Evolutionary conservation across 73 alveolate genomes (phyloP), one percentile per base, ranked within the genome.

Genomic region (Chromera velia): DNA sequence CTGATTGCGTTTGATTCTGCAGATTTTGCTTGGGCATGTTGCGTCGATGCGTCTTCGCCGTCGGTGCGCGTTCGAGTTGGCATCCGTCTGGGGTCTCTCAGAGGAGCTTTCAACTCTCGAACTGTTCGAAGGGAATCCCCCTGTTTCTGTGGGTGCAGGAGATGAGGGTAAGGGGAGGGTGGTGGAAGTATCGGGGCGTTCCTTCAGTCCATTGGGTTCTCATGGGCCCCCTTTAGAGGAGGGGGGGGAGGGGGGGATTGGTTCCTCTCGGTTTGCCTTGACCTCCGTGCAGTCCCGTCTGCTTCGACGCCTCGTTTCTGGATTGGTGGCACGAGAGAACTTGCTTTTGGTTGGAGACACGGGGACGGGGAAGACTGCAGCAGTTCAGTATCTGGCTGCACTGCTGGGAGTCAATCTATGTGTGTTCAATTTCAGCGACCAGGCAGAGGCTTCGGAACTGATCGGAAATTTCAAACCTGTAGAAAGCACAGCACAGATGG

Each of bases 301-400:
- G 1, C 28, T 77, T 64, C 22, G 70, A 80, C 74, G 72, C 34
- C 22, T 77, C 40, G 84, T 77, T 6, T 77, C 84, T n/a, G 92
- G 91, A 0, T 81, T 89, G 27, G 82, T 83, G 34, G 82, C 72
- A n/a, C 85, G 84, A 34, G 87, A 89, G 79, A 87, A 87, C 68
- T 79, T 84, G 28, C 75, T 89, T 73, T 74, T 89, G 74, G 94
- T 89, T 19, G 94, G 94, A 30, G 94, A 89, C 72, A 89, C 94
- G 0, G 94, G 94, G 9, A 90, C 89, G 4, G 94, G 94, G 45
- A 89, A 89, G 84, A 89, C 94, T 1, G 62, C 92, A 19, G 87
- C 85, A 75, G 84, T 89, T 30, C 94, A 89, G 82, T 87, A 89
- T 82, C 72, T 89, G 55, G 87, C 91, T 62, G 83, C 83, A 28